Conservation (phyloP, 768 basidiomycete genomes). For the Coprinopsis marcescibilis region DNA sequence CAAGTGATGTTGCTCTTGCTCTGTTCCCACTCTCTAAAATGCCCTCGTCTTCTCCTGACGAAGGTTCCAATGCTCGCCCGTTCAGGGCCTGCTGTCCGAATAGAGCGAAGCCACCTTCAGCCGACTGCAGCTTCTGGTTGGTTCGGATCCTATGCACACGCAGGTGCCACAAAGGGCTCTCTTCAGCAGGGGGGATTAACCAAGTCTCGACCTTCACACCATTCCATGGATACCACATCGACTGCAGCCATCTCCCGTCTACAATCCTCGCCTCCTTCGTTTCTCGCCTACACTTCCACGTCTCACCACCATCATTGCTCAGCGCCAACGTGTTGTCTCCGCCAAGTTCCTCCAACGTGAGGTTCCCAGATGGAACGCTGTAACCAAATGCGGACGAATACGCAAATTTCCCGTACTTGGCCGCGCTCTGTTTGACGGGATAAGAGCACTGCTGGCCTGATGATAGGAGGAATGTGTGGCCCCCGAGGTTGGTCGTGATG, state of each 20-base stretch:
- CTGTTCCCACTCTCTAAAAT: constrained; percentile 42
- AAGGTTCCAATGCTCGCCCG: constrained; percentile 52
- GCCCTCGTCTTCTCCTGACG: constrained; percentile 36
- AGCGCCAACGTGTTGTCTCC: constrained; percentile 69
- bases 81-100: constrained; percentile 62
- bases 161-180: constrained; percentile 61
- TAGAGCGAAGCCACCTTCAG: constrained; percentile 68
- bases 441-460: constrained; percentile 79
- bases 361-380: constrained; percentile 62
- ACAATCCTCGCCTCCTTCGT: constrained; percentile 58
- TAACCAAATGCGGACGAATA: constrained; percentile 78
- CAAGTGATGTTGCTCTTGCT: constrained; percentile 50
- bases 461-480: constrained; percentile 66
- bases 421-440: constrained; percentile 70
- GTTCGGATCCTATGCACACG: constrained; percentile 59
- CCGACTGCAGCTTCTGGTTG: constrained; percentile 44
- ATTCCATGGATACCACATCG: constrained; percentile 72
- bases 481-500: constrained; percentile 56
- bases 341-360: constrained; percentile 65
- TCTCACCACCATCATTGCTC: constrained; percentile 64
- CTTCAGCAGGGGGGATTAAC: constrained; percentile 57
- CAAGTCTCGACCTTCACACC: constrained; percentile 72
- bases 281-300: constrained; percentile 63
- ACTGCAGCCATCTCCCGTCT: constrained; percentile 47
- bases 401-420: constrained; percentile 74